Conservation (phyloP, 2,329 filamentous ascomycete species). For the Claviceps cyperi region DNA sequence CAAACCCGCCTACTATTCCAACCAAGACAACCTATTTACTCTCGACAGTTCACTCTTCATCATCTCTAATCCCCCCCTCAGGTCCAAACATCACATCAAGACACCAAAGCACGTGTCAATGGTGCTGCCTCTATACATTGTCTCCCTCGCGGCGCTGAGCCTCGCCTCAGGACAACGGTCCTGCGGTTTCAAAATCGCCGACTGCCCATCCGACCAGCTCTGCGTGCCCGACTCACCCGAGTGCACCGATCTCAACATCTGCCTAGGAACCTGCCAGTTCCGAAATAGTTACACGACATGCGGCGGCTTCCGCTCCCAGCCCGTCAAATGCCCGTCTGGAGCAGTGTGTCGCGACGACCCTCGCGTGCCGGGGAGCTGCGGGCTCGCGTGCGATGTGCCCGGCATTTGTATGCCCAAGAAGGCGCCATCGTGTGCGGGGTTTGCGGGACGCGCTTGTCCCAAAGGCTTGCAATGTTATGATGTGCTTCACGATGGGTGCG, state of each 20-base stretch:
- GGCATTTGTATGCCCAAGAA: conserved; percentile 19
- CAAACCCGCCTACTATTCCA: neutral
- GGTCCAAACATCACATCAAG: neutral
- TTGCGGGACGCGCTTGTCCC: conserved; percentile 14
- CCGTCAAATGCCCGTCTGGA: conserved; percentile 13
- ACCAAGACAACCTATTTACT: neutral
- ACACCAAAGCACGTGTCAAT: neutral
- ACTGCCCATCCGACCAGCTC: conserved; percentile 12
- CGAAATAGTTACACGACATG: conserved; percentile 18
- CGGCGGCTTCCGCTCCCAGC: conserved; percentile 15
- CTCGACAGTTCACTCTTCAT: neutral
- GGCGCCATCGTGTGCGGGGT: conserved; percentile 12
- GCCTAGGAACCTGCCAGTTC: conserved; percentile 16
- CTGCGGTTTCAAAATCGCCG: conserved; percentile 17
- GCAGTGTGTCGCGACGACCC: conserved; percentile 20
- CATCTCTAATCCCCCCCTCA: neutral
- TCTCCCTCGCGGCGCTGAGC: conserved; percentile 11
- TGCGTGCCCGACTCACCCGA: conserved; percentile 12
- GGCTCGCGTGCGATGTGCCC: conserved; percentile 20
- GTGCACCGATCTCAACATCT: conserved; percentile 15
- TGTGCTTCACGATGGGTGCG: conserved; percentile 13
- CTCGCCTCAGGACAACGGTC: conserved; percentile 3
- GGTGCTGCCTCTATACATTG: conserved; percentile 13
- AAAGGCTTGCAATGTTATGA: conserved; percentile 17
- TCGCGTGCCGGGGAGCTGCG: conserved; percentile 15